Evolutionary conservation across 2,329 filamentous ascomycete species (phyloP).

Genomic region (Davidsoniella virescens): DNA sequence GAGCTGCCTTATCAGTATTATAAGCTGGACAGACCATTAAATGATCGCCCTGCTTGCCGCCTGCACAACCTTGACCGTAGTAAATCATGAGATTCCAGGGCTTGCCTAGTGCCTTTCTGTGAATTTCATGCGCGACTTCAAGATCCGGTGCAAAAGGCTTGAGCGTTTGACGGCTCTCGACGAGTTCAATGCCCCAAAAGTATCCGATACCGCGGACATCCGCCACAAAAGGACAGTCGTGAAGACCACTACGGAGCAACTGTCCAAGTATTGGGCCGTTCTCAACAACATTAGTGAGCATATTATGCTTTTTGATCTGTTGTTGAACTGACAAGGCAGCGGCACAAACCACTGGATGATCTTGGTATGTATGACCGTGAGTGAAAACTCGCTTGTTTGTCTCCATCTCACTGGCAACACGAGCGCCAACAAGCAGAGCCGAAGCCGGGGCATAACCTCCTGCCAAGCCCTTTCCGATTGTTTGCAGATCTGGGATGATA

Average conservation of each 20-base stretch:
- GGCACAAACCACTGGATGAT: slow-evolving; percentile 41
- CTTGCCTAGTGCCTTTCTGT: not conserved
- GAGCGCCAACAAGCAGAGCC: slow-evolving; percentile 36
- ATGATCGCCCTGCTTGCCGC: slow-evolving; percentile 41
- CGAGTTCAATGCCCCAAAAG: slow-evolving; percentile 33
- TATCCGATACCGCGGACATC: slow-evolving; percentile 43
- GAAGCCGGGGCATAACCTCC: slow-evolving; percentile 48
- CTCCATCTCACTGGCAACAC: slow-evolving; percentile 30
- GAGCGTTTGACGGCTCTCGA: slow-evolving; percentile 23
- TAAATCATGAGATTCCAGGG: slow-evolving; percentile 2
- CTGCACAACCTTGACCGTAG: slow-evolving; percentile 8
- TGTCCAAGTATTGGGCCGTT: slow-evolving; percentile 35
- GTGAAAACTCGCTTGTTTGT: slow-evolving; percentile 20
- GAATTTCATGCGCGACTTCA: not conserved
- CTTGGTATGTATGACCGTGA: slow-evolving; percentile 48
- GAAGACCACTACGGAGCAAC: slow-evolving; percentile 27
- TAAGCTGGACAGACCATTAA: slow-evolving; percentile 54
- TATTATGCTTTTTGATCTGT: slow-evolving; percentile 37
- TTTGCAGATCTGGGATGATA: slow-evolving; percentile 46
- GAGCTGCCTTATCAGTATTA: slow-evolving; percentile 32
- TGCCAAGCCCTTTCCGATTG: slow-evolving; percentile 49
- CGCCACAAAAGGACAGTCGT: slow-evolving; percentile 33
- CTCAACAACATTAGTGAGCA: slow-evolving; percentile 39
- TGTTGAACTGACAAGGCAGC: slow-evolving; percentile 46
- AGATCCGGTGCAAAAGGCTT: slow-evolving; percentile 19